Evolutionary conservation across 2,329 filamentous ascomycete species (phyloP).

Genomic region (Rhynchosporium secalis): DNA sequence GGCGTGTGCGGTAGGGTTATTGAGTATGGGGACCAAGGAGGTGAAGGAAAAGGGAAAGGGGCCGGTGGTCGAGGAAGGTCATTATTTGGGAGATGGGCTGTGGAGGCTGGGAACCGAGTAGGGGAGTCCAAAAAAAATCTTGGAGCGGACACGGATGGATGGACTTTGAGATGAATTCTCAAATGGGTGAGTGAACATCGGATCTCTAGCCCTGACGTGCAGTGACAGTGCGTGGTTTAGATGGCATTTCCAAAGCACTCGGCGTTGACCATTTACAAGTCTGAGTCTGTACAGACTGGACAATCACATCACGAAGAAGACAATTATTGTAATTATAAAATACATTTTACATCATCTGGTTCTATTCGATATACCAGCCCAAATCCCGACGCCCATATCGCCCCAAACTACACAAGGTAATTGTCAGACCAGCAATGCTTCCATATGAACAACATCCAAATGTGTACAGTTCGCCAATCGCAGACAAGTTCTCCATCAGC

Average conservation of each 20-base stretch:
- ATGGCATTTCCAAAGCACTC: no score
- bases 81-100: constrained; percentile 91
- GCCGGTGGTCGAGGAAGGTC: constrained; percentile 87
- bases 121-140: not conserved
- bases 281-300: no score
- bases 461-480: not conserved
- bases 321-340: not conserved
- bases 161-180: no score
- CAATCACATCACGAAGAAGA: not conserved
- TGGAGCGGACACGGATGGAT: no score
- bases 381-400: not conserved
- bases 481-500: not conserved
- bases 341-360: not conserved
- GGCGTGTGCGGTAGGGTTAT: constrained; percentile 81
- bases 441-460: not conserved
- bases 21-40: constrained; percentile 84
- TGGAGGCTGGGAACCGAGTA: constrained; percentile 58
- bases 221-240: no score
- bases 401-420: not conserved
- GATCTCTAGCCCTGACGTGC: no score
- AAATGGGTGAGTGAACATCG: no score
- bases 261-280: no score
- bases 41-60: constrained; percentile 95
- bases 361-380: constrained; percentile 7
- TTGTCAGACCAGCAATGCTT: not conserved